Evolutionary conservation across 2,329 filamentous ascomycete genomes (phyloP).

Genomic region (Cordyceps tenuipes): DNA sequence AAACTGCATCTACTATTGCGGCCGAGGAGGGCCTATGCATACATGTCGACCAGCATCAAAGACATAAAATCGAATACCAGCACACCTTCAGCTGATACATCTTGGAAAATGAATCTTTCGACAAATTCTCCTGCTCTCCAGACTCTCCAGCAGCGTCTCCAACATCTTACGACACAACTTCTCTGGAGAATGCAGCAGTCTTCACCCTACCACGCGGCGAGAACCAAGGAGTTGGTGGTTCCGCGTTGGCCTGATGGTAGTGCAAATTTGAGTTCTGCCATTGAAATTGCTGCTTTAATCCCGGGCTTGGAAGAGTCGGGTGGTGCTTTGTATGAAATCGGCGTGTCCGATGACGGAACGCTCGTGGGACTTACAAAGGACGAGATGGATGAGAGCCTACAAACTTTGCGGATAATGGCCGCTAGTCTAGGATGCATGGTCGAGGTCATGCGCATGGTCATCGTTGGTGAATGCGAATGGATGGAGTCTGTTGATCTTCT

Average conservation of each 20-base stretch:
- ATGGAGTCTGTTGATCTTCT: slow-evolving; percentile 33
- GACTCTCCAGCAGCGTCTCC: slow-evolving; percentile 71
- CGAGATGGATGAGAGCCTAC: slow-evolving; percentile 85
- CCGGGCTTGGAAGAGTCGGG: slow-evolving; percentile 86
- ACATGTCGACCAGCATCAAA: slow-evolving; percentile 51
- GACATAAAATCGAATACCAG: not conserved
- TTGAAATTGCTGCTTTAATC: slow-evolving; percentile 49
- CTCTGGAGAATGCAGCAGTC: slow-evolving; percentile 94
- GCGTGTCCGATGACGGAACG: slow-evolving; percentile 87
- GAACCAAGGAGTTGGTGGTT: slow-evolving; percentile 64
- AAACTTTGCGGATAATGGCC: slow-evolving; percentile 82
- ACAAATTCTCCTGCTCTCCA: slow-evolving; percentile 44
- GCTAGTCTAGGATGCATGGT: slow-evolving; percentile 82
- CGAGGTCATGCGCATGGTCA: slow-evolving; percentile 70
- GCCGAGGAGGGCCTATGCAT: slow-evolving; percentile 63
- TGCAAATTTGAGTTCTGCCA: slow-evolving; percentile 36
- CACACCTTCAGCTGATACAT: slow-evolving; percentile 6
- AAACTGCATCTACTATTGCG: slow-evolving; percentile 85
- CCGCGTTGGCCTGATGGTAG: slow-evolving; percentile 63
- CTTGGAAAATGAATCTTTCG: slow-evolving; percentile 9
- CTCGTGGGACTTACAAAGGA: slow-evolving; percentile 82
- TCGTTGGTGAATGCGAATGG: slow-evolving; percentile 81
- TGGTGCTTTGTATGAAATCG: slow-evolving; percentile 92
- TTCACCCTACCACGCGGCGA: slow-evolving; percentile 79
- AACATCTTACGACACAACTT: slow-evolving; percentile 89